Percentiles rank a stretch among this genome's conserved stretches.
Conservation (phyloP, 176 grass and related monocot genomes). For the Oryza rufipogon region DNA sequence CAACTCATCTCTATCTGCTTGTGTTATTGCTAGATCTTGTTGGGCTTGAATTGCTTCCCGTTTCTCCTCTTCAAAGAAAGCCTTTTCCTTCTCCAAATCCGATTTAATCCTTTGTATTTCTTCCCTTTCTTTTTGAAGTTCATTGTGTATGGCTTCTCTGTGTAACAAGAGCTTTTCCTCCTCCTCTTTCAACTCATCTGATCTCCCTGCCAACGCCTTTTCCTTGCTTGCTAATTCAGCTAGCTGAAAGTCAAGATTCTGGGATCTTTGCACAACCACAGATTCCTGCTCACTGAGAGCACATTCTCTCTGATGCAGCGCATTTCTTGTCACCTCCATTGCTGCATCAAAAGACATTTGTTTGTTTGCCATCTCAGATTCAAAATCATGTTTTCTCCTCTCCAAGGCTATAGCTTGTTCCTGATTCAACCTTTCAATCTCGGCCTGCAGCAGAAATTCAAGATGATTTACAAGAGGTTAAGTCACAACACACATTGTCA, state of each 20-base stretch:
- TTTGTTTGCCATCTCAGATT: constrained; percentile 64
- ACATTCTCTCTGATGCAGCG: constrained; percentile 56
- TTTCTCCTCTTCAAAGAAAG: constrained; percentile 70
- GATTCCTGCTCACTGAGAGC: constrained; percentile 53
- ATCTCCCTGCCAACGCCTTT: constrained; percentile 52
- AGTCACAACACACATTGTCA: constrained; percentile 27
- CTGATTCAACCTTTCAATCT: constrained; percentile 68
- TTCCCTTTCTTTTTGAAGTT: constrained; percentile 60
- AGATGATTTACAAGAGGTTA: constrained; percentile 22
- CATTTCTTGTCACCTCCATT: constrained; percentile 41
- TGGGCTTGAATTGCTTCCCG: constrained; percentile 51
- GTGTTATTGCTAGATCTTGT: constrained; percentile 66
- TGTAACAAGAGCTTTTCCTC: constrained; percentile 48
- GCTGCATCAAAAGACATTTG: constrained; percentile 56
- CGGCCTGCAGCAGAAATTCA: constrained; percentile 55
- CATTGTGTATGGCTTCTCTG: constrained; percentile 34
- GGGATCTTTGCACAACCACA: constrained; percentile 46
- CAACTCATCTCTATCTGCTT: constrained; percentile 70
- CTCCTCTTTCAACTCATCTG: constrained; percentile 57
- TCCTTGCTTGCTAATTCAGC: constrained; percentile 64
- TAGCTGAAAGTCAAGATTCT: constrained; percentile 42
- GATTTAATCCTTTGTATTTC: constrained; percentile 60
- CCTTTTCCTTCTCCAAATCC: constrained; percentile 70
- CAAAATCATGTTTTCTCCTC: constrained; percentile 66
- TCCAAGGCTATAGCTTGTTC: constrained; percentile 60